A percentile compares a stretch with the other conserved stretches of the same genome.
Conservation (phyloP, 2,329 filamentous ascomycete genomes). For the Pseudogymnoascus sp. region DNA sequence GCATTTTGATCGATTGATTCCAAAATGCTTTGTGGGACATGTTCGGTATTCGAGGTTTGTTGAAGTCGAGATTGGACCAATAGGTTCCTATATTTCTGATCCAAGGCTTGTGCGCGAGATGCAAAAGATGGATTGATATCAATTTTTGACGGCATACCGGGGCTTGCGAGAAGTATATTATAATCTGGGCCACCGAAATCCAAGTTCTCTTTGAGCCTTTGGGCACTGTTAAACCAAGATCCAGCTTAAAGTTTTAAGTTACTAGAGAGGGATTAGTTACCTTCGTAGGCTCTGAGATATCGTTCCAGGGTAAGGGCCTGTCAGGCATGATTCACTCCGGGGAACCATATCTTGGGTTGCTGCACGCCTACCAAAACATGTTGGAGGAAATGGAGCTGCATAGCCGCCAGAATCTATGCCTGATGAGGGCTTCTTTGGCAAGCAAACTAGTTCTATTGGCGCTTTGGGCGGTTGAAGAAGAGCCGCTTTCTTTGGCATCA, state of each 20-base stretch:
- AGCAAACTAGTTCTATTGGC: neutral
- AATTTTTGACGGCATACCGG: neutral
- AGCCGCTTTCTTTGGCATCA: neutral
- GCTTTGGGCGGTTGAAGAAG: neutral
- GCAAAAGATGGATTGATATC: neutral
- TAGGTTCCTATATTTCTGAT: neutral
- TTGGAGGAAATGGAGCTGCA: neutral
- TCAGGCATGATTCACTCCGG: too few species aligned
- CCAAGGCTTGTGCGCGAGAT: neutral
- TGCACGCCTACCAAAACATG: neutral
- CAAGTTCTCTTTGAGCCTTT: neutral
- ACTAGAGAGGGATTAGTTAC: neutral
- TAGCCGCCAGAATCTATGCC: neutral
- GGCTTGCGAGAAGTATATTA: neutral
- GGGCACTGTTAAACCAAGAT: neutral
- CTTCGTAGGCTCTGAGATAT: neutral
- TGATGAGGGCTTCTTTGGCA: neutral
- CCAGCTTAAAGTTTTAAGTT: neutral
- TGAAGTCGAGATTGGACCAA: neutral
- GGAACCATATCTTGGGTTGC: neutral
- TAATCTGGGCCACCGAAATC: neutral
- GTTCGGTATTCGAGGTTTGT: neutral
- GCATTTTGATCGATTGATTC: neutral
- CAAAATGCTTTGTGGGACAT: neutral
- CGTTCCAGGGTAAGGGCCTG: neutral